A percentile compares a stretch with the other conserved stretches of the same genome.
These are phyloP conservation scores for Calonectria pseudoreteaudii DNA, from an alignment of 2,329 filamentous ascomycete genomes.

Conservation along the genomic window DNA sequence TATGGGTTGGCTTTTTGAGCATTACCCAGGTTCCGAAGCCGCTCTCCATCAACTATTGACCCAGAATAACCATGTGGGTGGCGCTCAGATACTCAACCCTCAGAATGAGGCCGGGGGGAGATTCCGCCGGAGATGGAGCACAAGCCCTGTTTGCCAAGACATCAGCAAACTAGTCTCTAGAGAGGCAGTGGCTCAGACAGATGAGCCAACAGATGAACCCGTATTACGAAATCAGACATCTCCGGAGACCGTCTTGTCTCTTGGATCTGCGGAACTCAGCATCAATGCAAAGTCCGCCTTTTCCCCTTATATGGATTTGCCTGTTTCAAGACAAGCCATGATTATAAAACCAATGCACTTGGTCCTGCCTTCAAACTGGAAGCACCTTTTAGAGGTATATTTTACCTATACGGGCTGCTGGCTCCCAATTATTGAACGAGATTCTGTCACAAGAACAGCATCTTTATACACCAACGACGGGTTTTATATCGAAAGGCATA, in stretches of 20 bases:
- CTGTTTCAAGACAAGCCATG: background rate
- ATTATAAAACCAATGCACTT: background rate
- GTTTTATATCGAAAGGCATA: background rate
- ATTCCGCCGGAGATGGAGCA: background rate
- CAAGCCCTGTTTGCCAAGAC: background rate
- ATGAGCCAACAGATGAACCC: background rate
- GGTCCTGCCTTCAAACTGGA: background rate
- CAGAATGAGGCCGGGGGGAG: background rate
- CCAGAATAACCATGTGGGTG: no score
- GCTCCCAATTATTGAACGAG: background rate
- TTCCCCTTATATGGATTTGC: background rate
- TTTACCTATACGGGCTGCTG: constrained; percentile 3
- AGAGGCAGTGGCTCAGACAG: background rate
- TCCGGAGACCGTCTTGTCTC: background rate
- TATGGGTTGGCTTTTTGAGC: constrained; percentile 5
- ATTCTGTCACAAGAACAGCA: background rate
- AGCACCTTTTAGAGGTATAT: background rate
- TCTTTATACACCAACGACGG: background rate
- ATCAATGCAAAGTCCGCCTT: background rate
- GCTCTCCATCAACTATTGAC: background rate
- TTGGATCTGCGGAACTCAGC: background rate
- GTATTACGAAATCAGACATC: background rate
- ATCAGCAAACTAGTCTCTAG: background rate
- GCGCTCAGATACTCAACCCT: background rate
- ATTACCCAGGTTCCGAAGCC: background rate